phyloP scores from a whole-genome alignment of 305 asterid genomes.

The Solanum hybrid region DNA sequence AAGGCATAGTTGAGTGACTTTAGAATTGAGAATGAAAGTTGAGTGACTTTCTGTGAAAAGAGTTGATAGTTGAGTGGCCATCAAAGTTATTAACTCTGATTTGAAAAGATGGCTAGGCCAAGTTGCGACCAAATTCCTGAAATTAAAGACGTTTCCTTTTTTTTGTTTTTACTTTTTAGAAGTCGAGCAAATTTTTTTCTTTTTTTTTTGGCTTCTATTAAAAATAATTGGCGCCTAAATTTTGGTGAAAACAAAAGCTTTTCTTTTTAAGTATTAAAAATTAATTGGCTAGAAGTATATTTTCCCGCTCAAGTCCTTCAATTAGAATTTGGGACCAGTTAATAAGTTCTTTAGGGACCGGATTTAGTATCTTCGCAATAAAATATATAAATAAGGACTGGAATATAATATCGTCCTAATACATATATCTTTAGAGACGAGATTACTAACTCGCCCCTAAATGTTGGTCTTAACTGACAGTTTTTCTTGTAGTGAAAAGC shows the following conservation, averaged over 20 bases:
- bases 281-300: background rate
- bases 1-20: no score
- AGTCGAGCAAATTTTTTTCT: background rate
- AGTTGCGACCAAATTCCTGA: background rate
- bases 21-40: no score
- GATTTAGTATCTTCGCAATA: background rate
- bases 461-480: background rate
- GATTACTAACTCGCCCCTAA: background rate
- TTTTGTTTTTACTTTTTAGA: no score
- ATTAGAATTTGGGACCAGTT: background rate
- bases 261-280: background rate
- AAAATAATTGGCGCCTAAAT: background rate
- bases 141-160: background rate
- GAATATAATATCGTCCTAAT: background rate
- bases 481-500: background rate
- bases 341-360: background rate
- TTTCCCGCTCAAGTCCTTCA: background rate
- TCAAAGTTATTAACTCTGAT: background rate
- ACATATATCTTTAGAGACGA: background rate
- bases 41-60: no score
- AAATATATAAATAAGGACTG: background rate
- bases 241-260: background rate
- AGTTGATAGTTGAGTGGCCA: no score
- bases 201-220: background rate
- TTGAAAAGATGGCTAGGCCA: background rate